A percentile compares a stretch with the other conserved stretches of the same genome.
These are phyloP conservation scores for Tylopilus felleus DNA, from an alignment of 768 basidiomycete species.

Conservation along the genomic window DNA sequence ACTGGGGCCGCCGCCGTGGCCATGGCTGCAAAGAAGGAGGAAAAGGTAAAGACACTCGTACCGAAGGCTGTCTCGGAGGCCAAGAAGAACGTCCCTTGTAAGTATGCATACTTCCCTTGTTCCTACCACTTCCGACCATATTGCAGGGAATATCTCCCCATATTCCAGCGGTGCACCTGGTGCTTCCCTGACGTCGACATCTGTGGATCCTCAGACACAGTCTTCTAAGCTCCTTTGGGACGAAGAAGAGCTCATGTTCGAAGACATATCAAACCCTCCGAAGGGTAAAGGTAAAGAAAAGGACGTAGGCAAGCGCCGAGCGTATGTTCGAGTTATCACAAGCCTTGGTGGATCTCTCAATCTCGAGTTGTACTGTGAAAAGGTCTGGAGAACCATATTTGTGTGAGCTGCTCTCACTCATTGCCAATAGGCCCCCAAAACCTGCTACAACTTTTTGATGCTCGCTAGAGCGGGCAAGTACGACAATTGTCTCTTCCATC, in stretches of 20 bases:
- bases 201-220: constrained; percentile 68
- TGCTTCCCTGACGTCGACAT: constrained; percentile 91
- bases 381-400: constrained; percentile 41
- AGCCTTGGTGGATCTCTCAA: constrained; percentile 88
- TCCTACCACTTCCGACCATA: background rate
- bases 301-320: constrained; percentile 85
- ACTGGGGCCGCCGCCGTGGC: constrained; percentile 28
- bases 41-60: constrained; percentile 26
- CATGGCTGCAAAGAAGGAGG: constrained; percentile 35
- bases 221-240: constrained; percentile 89
- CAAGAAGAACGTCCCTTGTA: constrained; percentile 68
- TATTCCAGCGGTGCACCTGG: constrained; percentile 88
- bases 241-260: constrained; percentile 99
- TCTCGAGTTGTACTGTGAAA: constrained; percentile 84
- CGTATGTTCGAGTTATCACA: constrained; percentile 94
- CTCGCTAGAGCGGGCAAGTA: constrained; percentile 90
- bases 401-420: background rate
- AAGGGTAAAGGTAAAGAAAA: constrained; percentile 93
- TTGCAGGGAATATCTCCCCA: constrained; percentile 83
- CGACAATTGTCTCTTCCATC: constrained; percentile 85
- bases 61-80: constrained; percentile 35
- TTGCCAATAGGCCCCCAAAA: constrained; percentile 79
- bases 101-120: constrained; percentile 18
- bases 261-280: constrained; percentile 75
- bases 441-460: constrained; percentile 98